Evolutionary conservation across 208 protist species (phyloP).

Genomic region (Acanthamoeba culbertsoni): DNA sequence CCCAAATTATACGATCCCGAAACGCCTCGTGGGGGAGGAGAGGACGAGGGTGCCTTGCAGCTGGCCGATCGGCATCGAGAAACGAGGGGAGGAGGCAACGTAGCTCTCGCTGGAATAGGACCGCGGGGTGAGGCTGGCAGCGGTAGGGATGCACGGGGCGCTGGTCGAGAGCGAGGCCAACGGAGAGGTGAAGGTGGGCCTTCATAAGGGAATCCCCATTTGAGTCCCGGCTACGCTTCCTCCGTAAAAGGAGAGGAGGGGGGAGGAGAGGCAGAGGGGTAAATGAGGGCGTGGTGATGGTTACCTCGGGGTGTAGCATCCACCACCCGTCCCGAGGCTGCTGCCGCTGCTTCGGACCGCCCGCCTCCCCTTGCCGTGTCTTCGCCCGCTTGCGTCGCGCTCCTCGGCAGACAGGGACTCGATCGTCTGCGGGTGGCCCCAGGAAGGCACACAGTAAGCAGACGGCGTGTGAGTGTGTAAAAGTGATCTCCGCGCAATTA

Average conservation of each 20-base stretch:
- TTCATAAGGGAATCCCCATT: background rate
- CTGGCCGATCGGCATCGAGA: background rate
- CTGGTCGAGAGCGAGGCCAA: conserved; percentile 13
- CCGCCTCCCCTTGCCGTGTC: background rate
- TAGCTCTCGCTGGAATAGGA: background rate
- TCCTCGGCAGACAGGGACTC: background rate
- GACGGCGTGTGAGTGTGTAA: background rate
- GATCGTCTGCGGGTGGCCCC: background rate
- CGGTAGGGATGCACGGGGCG: background rate
- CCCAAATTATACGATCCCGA: background rate
- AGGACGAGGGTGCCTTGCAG: background rate
- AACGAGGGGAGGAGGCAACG: background rate
- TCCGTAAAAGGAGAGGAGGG: background rate
- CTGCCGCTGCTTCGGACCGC: background rate
- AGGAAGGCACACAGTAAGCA: background rate
- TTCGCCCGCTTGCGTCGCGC: background rate
- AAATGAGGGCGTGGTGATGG: background rate
- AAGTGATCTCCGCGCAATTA: background rate
- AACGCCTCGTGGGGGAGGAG: background rate
- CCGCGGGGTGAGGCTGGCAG: background rate
- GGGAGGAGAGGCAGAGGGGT: background rate
- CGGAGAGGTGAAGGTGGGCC: background rate
- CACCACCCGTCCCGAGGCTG: background rate
- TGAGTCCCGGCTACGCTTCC: background rate
- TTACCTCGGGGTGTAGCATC: background rate